Conservation (phyloP, 768 basidiomycete species). For the Psilocybe cubensis region DNA sequence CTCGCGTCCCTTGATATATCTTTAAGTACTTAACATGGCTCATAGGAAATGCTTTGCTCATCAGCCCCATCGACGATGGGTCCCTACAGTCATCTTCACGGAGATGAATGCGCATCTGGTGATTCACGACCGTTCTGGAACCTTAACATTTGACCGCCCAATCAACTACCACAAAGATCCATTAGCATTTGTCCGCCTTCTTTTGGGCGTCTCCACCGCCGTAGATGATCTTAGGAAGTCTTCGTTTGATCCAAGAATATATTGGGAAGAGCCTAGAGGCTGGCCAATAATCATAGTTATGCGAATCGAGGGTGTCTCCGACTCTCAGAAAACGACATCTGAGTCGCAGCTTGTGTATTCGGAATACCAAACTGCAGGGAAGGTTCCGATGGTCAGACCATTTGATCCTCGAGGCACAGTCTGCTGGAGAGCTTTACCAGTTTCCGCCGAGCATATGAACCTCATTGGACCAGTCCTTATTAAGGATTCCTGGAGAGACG, state of each 20-base stretch:
- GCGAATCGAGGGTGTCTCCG: not conserved
- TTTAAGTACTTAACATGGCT: not conserved
- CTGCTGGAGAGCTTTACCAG: conserved; percentile 21
- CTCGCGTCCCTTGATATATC: not conserved
- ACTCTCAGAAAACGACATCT: too few species aligned
- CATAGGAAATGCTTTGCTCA: not conserved
- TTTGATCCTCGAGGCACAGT: conserved; percentile 14
- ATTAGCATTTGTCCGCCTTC: not conserved
- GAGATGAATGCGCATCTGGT: not conserved
- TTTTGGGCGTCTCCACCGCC: not conserved
- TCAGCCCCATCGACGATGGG: not conserved
- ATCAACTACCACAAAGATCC: not conserved
- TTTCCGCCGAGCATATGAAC: not conserved
- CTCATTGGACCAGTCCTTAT: conserved; percentile 3
- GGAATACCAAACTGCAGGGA: not conserved
- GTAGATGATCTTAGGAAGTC: not conserved
- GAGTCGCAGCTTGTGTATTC: not conserved
- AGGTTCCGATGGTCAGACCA: not conserved
- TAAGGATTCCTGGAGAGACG: conserved; percentile 9
- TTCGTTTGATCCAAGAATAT: not conserved
- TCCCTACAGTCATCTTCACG: not conserved
- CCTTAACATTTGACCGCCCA: not conserved
- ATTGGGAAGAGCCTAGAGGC: not conserved
- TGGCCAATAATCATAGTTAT: not conserved
- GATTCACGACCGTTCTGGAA: not conserved